Base-by-base conservation (phyloP, 495 filamentous ascomycete genomes). In the Sabuloglossum arenarium region DNA sequence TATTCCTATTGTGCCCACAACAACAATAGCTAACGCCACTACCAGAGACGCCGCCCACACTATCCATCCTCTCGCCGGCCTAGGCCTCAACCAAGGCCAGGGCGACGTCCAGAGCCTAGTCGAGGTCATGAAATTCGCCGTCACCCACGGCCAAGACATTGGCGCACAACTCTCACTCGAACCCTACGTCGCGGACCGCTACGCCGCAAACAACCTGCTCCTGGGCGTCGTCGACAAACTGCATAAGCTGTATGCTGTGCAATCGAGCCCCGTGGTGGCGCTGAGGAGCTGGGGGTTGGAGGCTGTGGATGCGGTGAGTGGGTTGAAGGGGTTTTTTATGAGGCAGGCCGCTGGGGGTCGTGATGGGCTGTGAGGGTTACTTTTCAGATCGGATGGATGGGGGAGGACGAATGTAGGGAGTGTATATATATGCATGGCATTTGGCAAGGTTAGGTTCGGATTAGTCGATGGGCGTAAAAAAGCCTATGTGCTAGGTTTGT, bases 71-170 rank as follows among this genome's bases (percentile, higher is more conserved):
- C 78, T 98, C 27, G 91, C 88, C 0, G 91, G 91, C 5, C 91
- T 97, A 65, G 91, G 91, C 0, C 75, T 98, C 16, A 98, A 98
- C 63, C 86, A 93, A 61, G 91, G 91, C 3, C 79, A 94, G 56
- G 86, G 78, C 19, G 91, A 98, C 65, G 82, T 90, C 0, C 78
- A 85, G 54, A 79, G 81, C 39, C 75, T 98, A 6, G 79, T 78
- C 9, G 70, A 71, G 45, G 81, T 79, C 0, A 81, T 98, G 54
- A 77, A 82, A 59, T 81, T 82, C 57, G 86, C 87, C 5, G 81
- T 93, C 24, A 69, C 69, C 46, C 80, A 89, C 62, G 91, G 93
- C 0, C 81, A 84, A 72, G 91, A 98, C 67, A 79, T 96, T 29
- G 87, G 87, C 29, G 74, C 59, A 49, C 61, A 75, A 24, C 77